A percentile compares a stretch with the other conserved stretches of the same genome.
phyloP scores from a whole-genome alignment of 345 rosid species.

The Eucalyptus globulus region DNA sequence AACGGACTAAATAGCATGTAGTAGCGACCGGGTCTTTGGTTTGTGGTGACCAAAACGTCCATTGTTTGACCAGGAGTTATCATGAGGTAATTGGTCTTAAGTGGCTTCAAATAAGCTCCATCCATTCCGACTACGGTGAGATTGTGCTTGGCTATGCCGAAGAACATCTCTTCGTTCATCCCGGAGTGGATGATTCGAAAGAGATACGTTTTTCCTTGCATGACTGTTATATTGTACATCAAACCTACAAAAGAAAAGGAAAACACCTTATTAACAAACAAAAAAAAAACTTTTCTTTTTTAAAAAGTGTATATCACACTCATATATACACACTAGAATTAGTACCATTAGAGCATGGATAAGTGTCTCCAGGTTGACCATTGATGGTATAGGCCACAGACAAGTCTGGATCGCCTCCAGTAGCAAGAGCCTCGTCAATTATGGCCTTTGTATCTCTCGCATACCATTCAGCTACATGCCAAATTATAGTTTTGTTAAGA shows the following conservation, averaged over 20 bases:
- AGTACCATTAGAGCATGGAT: neutral
- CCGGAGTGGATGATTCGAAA: neutral
- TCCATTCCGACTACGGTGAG: neutral
- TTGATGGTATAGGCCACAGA: neutral
- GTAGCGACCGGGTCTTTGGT: neutral
- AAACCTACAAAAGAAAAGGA: neutral
- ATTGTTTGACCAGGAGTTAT: neutral
- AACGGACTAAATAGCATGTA: neutral
- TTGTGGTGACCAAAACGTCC: neutral
- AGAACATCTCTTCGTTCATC: neutral
- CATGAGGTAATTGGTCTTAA: neutral
- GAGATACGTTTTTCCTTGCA: neutral
- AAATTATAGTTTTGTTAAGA: neutral
- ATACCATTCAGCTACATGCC: neutral
- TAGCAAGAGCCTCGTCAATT: neutral
- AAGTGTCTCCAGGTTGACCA: neutral
- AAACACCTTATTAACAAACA: neutral
- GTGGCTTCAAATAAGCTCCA: neutral
- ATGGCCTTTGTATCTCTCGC: neutral
- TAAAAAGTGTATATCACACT: neutral
- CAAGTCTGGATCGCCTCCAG: neutral
- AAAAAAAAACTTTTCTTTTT: neutral
- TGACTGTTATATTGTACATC: neutral
- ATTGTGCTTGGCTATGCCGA: neutral
- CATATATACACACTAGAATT: neutral